phyloP scores from a whole-genome alignment of 768 basidiomycete species.

The Lyophyllum shimeji region DNA sequence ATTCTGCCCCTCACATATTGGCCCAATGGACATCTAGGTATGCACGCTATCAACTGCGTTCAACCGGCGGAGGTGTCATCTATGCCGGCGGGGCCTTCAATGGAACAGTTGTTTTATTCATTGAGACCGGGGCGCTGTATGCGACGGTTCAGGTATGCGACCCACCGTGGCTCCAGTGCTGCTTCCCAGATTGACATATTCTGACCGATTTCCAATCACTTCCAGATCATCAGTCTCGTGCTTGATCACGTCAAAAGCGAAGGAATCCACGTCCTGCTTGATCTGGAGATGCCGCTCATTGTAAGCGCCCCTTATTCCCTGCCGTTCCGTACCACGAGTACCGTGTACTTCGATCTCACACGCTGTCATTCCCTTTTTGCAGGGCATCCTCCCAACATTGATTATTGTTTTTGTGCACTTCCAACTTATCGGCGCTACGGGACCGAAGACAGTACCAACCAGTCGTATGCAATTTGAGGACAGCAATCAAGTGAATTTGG shows the following conservation, averaged over 20 bases:
- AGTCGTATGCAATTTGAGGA: background rate
- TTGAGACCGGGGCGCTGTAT: slow-evolving; percentile 15
- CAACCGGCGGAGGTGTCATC: background rate
- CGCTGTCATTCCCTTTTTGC: background rate
- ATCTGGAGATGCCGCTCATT: slow-evolving; percentile 14
- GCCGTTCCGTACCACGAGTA: too few relatives aligned
- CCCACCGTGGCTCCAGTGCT: too few relatives aligned
- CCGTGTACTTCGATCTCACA: background rate
- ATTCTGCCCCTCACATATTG: too few relatives aligned
- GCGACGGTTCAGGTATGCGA: slow-evolving; percentile 6
- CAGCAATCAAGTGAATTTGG: slow-evolving; percentile 2
- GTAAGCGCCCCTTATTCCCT: too few relatives aligned
- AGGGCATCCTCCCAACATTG: slow-evolving; percentile 20
- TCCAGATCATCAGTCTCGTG: slow-evolving; percentile 14
- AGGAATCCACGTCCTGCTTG: slow-evolving; percentile 14
- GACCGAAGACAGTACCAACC: background rate
- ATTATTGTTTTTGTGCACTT: slow-evolving; percentile 19
- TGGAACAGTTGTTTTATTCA: slow-evolving; percentile 10
- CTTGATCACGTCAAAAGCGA: slow-evolving; percentile 11
- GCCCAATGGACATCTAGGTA: slow-evolving; percentile 6
- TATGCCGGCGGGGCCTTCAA: background rate
- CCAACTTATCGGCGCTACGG: background rate
- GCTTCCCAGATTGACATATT: background rate
- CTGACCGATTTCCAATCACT: background rate
- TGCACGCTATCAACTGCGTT: slow-evolving; percentile 2